A percentile compares a stretch with the other conserved stretches of the same genome.
Conservation (phyloP, 2,329 filamentous ascomycete species). For the Aspergillus hiratsukae region DNA sequence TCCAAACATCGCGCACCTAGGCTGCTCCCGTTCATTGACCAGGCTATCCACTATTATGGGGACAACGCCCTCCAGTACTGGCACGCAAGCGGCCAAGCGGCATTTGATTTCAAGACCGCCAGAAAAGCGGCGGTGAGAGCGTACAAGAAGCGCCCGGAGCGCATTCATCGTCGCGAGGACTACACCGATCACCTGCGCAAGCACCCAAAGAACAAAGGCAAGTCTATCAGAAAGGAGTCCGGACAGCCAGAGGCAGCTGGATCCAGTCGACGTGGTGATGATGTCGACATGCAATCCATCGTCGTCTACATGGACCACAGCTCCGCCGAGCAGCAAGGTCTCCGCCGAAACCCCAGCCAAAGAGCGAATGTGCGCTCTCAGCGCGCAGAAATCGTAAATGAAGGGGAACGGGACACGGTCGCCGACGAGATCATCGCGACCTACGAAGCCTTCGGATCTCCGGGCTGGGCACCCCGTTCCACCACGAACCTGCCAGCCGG, state of each 20-base stretch:
- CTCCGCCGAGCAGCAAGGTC: neutral
- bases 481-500: neutral
- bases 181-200: neutral
- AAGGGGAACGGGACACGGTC: neutral
- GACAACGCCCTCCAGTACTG: conserved; percentile 7
- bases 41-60: conserved; percentile 19
- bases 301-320: conserved; percentile 3
- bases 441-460: neutral
- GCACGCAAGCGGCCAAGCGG: conserved; percentile 13
- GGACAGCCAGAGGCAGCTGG: neutral
- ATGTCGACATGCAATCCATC: neutral
- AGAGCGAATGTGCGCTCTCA: neutral
- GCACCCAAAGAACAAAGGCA: neutral
- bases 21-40: conserved; percentile 27
- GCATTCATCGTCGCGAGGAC: neutral
- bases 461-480: neutral
- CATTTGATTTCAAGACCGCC: conserved; percentile 9
- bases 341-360: neutral
- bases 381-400: neutral
- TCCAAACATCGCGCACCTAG: conserved; percentile 18
- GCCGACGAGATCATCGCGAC: neutral
- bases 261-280: neutral
- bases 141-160: conserved; percentile 8
- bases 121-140: conserved; percentile 16
- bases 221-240: neutral